Percentiles rank a stretch among this genome's conserved stretches.
These are phyloP conservation scores for Kalmanozyma brasiliensis DNA, from an alignment of 1,284 basidiomycete species.

Conservation along the genomic window DNA sequence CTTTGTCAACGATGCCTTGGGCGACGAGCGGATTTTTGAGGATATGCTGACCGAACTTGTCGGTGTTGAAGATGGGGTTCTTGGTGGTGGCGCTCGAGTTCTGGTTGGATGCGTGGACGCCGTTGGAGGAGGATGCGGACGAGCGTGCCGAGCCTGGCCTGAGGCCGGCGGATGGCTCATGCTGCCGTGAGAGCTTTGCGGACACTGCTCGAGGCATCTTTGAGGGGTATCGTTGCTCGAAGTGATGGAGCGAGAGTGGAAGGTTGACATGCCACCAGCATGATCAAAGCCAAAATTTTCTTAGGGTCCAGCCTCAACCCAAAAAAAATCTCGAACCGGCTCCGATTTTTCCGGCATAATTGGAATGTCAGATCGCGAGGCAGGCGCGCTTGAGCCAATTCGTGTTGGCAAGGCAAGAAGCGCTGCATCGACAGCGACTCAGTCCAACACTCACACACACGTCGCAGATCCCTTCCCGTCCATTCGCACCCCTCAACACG, in stretches of 20 bases:
- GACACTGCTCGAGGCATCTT: conserved; percentile 90
- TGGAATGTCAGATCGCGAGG: conserved; percentile 1
- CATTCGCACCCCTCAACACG: too few species aligned
- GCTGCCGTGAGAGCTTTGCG: conserved; percentile 80
- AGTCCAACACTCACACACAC: conserved; percentile 6
- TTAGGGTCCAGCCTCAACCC: neutral
- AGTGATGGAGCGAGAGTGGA: conserved; percentile 13
- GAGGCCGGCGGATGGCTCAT: conserved; percentile 77
- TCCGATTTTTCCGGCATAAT: neutral
- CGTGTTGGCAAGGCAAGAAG: neutral
- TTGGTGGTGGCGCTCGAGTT: conserved; percentile 62
- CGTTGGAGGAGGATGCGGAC: conserved; percentile 52
- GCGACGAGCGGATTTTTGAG: conserved; percentile 91
- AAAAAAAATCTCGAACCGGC: too few species aligned
- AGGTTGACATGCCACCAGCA: neutral
- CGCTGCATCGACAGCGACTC: too few species aligned
- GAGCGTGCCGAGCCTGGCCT: conserved; percentile 70
- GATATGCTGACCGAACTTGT: conserved; percentile 95
- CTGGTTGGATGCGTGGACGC: conserved; percentile 58
- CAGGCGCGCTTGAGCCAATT: conserved; percentile 22
- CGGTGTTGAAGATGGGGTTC: conserved; percentile 76
- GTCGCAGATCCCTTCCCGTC: too few species aligned
- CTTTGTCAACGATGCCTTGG: conserved; percentile 77
- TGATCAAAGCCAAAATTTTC: conserved; percentile 22
- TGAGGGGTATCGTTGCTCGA: conserved; percentile 1